phyloP scores from a whole-genome alignment of 2,329 filamentous ascomycete species.

The Fusarium oligoseptatum region DNA sequence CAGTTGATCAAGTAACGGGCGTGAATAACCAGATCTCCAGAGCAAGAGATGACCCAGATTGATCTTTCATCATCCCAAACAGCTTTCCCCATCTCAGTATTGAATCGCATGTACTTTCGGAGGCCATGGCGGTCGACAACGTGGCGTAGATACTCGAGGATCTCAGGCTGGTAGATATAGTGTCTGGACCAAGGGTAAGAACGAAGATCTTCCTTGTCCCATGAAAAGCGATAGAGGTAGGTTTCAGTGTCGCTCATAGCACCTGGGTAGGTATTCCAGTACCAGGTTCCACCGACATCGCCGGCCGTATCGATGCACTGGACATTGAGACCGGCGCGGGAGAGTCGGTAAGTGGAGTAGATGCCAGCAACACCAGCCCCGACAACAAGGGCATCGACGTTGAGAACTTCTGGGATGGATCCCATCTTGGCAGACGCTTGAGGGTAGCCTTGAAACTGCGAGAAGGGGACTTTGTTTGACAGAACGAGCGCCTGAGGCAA shows the following conservation, averaged over 20 bases:
- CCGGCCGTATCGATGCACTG: conserved; percentile 16
- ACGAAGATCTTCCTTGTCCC: conserved; percentile 24
- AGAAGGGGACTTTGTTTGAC: background rate
- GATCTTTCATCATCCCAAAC: conserved; percentile 28
- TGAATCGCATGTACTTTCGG: conserved; percentile 54
- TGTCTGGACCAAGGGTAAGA: conserved; percentile 21
- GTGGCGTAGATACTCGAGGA: conserved; percentile 22
- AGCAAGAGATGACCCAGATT: background rate
- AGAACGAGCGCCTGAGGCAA: background rate
- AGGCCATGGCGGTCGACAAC: conserved; percentile 17
- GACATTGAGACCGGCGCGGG: background rate
- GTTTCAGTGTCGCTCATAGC: conserved; percentile 29
- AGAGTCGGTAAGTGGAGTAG: conserved; percentile 15
- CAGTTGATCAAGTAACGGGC: background rate
- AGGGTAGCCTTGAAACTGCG: background rate
- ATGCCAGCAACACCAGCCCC: conserved; percentile 22
- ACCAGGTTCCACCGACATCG: conserved; percentile 25
- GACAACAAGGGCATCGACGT: conserved; percentile 21
- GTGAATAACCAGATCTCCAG: background rate
- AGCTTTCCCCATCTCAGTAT: conserved; percentile 52
- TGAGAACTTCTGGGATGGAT: conserved; percentile 5
- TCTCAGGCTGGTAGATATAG: conserved; percentile 28
- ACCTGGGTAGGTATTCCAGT: conserved; percentile 27
- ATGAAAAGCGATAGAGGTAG: conserved; percentile 26
- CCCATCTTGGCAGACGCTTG: background rate